phyloP scores from a whole-genome alignment of 345 rosid genomes.

The Lepidium africanum region DNA sequence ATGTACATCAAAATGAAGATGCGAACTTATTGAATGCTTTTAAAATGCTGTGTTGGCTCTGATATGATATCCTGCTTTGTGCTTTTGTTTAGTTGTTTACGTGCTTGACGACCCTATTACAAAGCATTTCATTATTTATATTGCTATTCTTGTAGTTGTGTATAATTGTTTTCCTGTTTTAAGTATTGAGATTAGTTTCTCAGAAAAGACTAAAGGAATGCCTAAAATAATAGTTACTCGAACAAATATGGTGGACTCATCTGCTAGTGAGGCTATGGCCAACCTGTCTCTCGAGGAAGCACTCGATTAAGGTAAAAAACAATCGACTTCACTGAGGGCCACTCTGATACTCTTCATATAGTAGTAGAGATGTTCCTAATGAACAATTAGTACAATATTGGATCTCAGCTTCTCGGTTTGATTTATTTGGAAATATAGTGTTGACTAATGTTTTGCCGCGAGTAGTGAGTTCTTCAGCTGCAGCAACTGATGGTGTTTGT shows the following conservation, averaged over 20 bases:
- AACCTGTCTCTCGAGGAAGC: slow-evolving; percentile 51
- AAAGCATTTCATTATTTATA: no score
- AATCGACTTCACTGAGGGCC: background rate
- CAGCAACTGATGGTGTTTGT: background rate
- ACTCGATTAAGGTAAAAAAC: slow-evolving; percentile 44
- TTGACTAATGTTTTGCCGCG: no score
- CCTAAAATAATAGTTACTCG: slow-evolving; percentile 56
- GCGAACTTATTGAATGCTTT: background rate
- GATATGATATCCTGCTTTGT: background rate
- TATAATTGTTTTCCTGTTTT: background rate
- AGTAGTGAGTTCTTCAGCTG: slow-evolving; percentile 8
- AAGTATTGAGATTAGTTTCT: slow-evolving; percentile 58
- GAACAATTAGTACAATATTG: background rate
- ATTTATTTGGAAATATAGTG: background rate
- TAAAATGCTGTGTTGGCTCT: background rate
- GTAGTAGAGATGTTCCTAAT: background rate
- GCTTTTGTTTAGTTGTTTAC: background rate
- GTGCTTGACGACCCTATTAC: no score
- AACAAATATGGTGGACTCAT: slow-evolving; percentile 42
- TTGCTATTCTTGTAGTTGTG: background rate
- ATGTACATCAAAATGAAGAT: background rate
- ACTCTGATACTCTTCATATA: background rate
- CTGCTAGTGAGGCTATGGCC: slow-evolving; percentile 57
- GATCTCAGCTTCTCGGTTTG: background rate
- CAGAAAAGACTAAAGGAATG: slow-evolving; percentile 87